Conservation (phyloP, 306 rosid genomes). For the Mucuna pruriens region DNA sequence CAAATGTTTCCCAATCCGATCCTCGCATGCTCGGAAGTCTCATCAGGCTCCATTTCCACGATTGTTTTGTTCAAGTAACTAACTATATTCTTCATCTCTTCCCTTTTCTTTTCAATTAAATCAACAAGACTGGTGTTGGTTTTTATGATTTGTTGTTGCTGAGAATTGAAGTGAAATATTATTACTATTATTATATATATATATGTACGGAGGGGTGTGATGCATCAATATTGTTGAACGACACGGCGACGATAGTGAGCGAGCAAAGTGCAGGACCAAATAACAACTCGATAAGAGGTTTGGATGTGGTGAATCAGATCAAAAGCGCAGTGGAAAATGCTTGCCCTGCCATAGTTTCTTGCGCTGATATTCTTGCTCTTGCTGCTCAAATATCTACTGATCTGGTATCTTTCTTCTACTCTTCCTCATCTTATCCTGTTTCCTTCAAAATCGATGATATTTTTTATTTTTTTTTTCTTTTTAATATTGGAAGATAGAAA, state of each 20-base stretch:
- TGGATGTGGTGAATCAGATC: constrained; percentile 58
- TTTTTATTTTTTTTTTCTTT: no score
- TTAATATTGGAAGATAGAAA: no score
- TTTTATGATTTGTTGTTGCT: no score
- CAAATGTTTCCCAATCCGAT: constrained; percentile 41
- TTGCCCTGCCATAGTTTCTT: constrained; percentile 60
- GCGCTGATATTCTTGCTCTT: constrained; percentile 69
- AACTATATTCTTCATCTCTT: not conserved
- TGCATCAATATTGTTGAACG: constrained; percentile 59
- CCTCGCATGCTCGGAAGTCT: constrained; percentile 51
- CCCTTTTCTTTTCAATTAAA: no score
- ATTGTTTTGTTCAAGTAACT: constrained; percentile 56
- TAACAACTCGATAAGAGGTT: constrained; percentile 58
- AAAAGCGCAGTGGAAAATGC: constrained; percentile 52
- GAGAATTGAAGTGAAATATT: not conserved
- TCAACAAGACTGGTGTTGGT: no score
- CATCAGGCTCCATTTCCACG: constrained; percentile 57
- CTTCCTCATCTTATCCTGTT: no score
- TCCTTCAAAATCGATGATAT: no score
- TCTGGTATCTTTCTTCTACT: no score
- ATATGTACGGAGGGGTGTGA: constrained; percentile 63
- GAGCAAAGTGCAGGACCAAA: constrained; percentile 54
- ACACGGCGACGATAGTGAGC: constrained; percentile 49
- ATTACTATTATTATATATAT: not conserved
- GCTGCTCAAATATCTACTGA: no score